phyloP scores from a whole-genome alignment of 2,329 filamentous ascomycete genomes.

The Fusarium sp. region DNA sequence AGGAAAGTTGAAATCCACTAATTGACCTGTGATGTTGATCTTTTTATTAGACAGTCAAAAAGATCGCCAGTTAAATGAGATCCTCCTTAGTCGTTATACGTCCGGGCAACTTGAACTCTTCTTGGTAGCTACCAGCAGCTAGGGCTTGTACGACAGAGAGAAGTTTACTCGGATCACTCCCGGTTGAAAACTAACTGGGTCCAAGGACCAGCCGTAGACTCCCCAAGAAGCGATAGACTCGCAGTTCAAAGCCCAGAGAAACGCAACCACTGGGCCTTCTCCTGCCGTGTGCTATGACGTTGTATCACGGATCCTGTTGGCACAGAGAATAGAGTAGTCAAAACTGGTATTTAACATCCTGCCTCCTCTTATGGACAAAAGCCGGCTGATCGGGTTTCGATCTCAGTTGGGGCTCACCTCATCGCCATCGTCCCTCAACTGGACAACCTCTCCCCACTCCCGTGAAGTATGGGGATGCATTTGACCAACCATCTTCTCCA shows the following conservation, averaged over 20 bases:
- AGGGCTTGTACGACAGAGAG: conserved; percentile 2
- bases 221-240: conserved; percentile 6
- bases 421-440: not conserved
- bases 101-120: not conserved
- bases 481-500: conserved; percentile 2
- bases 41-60: not conserved
- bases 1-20: not conserved
- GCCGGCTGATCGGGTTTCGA: not conserved
- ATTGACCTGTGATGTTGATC: not conserved
- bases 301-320: not conserved
- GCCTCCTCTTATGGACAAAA: not conserved
- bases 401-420: not conserved
- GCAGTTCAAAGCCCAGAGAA: not conserved
- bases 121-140: not conserved
- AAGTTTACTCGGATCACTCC: not conserved
- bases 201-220: not conserved
- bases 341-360: not conserved
- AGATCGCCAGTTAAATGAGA: not conserved
- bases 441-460: conserved; percentile 6
- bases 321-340: not conserved
- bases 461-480: conserved; percentile 21
- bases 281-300: not conserved
- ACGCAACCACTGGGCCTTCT: not conserved
- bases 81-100: not conserved
- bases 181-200: not conserved